Conservation (phyloP, 164 flowering plant species). For the Aristolochia contorta region DNA sequence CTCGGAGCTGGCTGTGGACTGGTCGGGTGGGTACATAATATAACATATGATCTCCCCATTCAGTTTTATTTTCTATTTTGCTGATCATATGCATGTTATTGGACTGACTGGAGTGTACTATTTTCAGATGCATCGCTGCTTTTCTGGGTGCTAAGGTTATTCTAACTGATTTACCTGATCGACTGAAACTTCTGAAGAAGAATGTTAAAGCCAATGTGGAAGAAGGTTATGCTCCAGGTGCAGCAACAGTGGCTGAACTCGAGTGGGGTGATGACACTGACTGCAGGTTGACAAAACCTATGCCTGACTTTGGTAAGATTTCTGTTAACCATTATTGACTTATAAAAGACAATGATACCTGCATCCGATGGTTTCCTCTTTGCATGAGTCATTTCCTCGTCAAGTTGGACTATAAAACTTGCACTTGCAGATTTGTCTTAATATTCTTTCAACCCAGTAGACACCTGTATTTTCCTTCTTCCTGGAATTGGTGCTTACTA, state of each 20-base stretch:
- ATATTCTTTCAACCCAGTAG: neutral
- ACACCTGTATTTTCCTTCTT: neutral
- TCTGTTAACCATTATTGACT: neutral
- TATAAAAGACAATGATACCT: neutral
- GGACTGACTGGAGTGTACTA: neutral
- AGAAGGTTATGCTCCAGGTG: constrained; percentile 39
- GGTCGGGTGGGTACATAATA: constrained; percentile 74
- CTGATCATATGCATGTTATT: neutral
- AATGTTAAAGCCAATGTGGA: constrained; percentile 61
- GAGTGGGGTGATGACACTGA: constrained; percentile 78
- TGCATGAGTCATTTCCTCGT: too few relatives aligned
- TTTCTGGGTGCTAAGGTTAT: constrained; percentile 68
- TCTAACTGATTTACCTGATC: constrained; percentile 81
- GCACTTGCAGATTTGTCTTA: neutral
- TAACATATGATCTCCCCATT: neutral
- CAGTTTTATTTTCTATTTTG: neutral
- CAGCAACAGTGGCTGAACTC: constrained; percentile 59
- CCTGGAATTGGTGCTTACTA: neutral
- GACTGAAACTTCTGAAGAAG: constrained; percentile 73
- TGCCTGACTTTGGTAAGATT: constrained; percentile 63
- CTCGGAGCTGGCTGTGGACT: constrained; percentile 93
- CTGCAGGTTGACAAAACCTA: constrained; percentile 34
- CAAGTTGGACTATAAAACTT: too few relatives aligned
- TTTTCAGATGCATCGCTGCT: constrained; percentile 75
- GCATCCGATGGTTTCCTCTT: neutral